Conservation (phyloP, 1,284 basidiomycete genomes). For the Peniophora sp. region DNA sequence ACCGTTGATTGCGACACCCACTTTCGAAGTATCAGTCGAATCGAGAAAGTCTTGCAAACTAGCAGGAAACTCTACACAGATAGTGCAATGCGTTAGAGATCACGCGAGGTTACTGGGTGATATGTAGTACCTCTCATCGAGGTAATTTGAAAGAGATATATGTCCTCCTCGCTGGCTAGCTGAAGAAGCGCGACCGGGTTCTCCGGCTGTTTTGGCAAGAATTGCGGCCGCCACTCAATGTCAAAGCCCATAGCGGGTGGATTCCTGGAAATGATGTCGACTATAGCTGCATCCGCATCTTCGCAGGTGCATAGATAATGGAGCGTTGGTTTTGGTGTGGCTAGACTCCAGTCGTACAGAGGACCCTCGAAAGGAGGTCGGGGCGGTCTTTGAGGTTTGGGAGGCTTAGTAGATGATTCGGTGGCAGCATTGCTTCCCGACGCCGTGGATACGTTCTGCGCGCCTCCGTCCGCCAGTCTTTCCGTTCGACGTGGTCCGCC, state of each 20-base stretch:
- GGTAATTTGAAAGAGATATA: slow-evolving; percentile 57
- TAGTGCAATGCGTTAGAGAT: not conserved
- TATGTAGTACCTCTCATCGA: slow-evolving; percentile 45
- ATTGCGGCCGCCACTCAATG: slow-evolving; percentile 66
- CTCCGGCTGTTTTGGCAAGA: slow-evolving; percentile 37
- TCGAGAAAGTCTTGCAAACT: slow-evolving; percentile 42
- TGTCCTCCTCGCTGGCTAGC: slow-evolving; percentile 42
- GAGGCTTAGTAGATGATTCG: not conserved
- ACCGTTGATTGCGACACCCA: slow-evolving; percentile 68
- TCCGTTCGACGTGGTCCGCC: too few relatives aligned
- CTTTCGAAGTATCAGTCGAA: slow-evolving; percentile 45
- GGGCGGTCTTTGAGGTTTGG: not conserved
- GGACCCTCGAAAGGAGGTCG: not conserved
- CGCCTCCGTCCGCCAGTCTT: not conserved
- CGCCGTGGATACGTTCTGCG: not conserved
- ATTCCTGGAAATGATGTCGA: not conserved
- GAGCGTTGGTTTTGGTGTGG: slow-evolving; percentile 11
- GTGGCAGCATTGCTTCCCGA: not conserved
- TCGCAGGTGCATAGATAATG: slow-evolving; percentile 18
- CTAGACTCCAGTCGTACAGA: slow-evolving; percentile 8
- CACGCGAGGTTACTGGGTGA: not conserved
- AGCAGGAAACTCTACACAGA: slow-evolving; percentile 42
- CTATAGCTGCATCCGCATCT: slow-evolving; percentile 16
- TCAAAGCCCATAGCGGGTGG: slow-evolving; percentile 54
- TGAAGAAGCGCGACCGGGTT: slow-evolving; percentile 68